Evolutionary conservation across 345 rosid genomes (phyloP).

Genomic region (Acer negundo): DNA sequence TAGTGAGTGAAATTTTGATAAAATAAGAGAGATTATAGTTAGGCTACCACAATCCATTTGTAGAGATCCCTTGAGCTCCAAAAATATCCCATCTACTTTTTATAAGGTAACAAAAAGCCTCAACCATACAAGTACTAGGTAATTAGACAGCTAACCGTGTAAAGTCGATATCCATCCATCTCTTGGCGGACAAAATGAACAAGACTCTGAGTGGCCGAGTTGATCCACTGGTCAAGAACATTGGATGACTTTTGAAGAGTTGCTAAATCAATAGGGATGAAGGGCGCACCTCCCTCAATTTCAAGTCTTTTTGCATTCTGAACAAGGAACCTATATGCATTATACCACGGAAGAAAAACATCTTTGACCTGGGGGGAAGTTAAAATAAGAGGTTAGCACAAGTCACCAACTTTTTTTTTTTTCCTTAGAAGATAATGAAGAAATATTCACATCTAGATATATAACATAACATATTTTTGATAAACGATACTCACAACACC

Average conservation of each 20-base stretch:
- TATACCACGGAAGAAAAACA: slow-evolving; percentile 99
- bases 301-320: slow-evolving; percentile 98
- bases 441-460: background rate
- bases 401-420: background rate
- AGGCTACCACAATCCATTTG: too few species aligned
- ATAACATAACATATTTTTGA: slow-evolving; percentile 2
- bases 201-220: slow-evolving; percentile 98
- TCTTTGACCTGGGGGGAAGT: slow-evolving; percentile 75
- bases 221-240: slow-evolving; percentile 98
- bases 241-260: slow-evolving; percentile 70
- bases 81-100: background rate
- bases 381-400: slow-evolving; percentile 16
- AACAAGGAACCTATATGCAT: slow-evolving; percentile 96
- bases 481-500: slow-evolving; percentile 76
- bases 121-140: background rate
- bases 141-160: slow-evolving; percentile 61
- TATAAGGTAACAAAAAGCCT: background rate
- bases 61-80: background rate
- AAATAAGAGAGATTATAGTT: background rate
- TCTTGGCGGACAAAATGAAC: slow-evolving; percentile 85
- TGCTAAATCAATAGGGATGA: slow-evolving; percentile 63
- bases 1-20: background rate
- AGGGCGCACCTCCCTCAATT: slow-evolving; percentile 76
- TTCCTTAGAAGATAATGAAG: background rate
- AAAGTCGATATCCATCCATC: slow-evolving; percentile 95